phyloP scores from a whole-genome alignment of 495 filamentous ascomycete genomes.

The Opeltia flavorubescens region DNA sequence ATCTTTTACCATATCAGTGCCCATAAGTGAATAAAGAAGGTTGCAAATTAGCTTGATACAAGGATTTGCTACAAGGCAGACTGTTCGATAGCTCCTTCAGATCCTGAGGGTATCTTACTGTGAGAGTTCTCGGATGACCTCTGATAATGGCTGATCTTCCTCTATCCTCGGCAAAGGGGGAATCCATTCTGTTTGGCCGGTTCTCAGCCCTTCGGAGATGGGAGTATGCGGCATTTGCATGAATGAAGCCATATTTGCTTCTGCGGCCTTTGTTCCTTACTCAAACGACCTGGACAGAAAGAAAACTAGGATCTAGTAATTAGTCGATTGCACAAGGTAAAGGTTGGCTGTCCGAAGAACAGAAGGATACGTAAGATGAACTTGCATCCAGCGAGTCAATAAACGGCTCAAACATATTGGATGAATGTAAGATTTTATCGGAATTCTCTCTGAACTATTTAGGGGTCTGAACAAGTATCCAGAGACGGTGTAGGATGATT shows the following conservation, averaged over 20 bases:
- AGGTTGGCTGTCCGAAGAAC: too few species aligned
- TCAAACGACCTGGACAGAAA: too few species aligned
- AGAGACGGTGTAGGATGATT: too few species aligned
- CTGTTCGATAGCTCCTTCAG: background rate
- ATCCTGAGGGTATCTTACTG: slow-evolving; percentile 27
- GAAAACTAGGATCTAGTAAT: too few species aligned
- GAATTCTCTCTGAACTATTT: too few species aligned
- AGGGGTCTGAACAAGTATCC: too few species aligned
- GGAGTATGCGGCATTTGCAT: slow-evolving; percentile 1
- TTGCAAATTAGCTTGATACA: background rate
- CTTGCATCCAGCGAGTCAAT: too few species aligned
- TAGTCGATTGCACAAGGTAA: too few species aligned
- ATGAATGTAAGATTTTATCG: too few species aligned
- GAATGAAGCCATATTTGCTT: background rate
- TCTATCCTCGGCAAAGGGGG: slow-evolving; percentile 39
- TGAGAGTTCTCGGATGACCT: slow-evolving; percentile 52
- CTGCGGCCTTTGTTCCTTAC: too few species aligned
- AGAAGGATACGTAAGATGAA: too few species aligned
- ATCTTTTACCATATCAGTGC: slow-evolving; percentile 31
- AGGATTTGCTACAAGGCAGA: background rate
- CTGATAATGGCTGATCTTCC: slow-evolving; percentile 46
- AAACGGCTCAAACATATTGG: too few species aligned
- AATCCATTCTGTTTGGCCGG: slow-evolving; percentile 2
- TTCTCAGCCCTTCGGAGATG: background rate
- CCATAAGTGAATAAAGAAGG: background rate